Evolutionary conservation across 768 basidiomycete species (phyloP), one percentile per base, ranked within the genome.

Genomic region (Lactarius indigo): DNA sequence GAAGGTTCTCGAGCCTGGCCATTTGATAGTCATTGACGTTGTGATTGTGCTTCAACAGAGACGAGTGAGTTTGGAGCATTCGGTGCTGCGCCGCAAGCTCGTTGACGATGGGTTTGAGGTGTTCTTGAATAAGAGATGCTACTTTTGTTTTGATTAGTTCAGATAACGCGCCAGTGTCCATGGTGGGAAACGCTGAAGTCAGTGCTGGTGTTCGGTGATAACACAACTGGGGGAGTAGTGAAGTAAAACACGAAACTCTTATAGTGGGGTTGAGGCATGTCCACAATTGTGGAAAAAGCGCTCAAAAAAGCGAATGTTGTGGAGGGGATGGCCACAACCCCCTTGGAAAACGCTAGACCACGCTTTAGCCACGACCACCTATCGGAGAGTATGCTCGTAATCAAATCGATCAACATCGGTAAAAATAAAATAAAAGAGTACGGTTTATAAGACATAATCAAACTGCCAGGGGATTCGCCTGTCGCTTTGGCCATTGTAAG

Each of bases 21-120:
- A 56, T 59, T 33, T 68, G 66, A 15, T 64, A 68, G 52, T 64
- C 41, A 18, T 63, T 68, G 26, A 68, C 42, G 7, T 68, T 68
- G 58, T 68, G 58, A 26, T 68, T 60, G 52, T 68, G 41, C 28
- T 18, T 63, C 18, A 68, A 42, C 13, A 68, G 28, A 2, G 62
- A 50, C 13, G 63, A 26, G 30, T 68, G 58, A 12, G 33, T 59
- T 15, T 20, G 41, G 12, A 68, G 61, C 4, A 57, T 59, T 30
- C 42, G 20, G 15, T 50, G 62, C 41, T 68, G 66, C 35, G 52
- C 52, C 3, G 57, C 66, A 18, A 68, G 58, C 52, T 64, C 66
- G 5, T 42, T 30, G 30, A 64, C 54, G 33, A 68, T 47, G n/a
- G 66, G 66, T 52, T 55, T 54, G 33, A 68, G 62, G 41, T 63